These are phyloP conservation scores for Aspergillus proliferans DNA, from an alignment of 2,329 filamentous ascomycete genomes.

Conservation along the genomic window DNA sequence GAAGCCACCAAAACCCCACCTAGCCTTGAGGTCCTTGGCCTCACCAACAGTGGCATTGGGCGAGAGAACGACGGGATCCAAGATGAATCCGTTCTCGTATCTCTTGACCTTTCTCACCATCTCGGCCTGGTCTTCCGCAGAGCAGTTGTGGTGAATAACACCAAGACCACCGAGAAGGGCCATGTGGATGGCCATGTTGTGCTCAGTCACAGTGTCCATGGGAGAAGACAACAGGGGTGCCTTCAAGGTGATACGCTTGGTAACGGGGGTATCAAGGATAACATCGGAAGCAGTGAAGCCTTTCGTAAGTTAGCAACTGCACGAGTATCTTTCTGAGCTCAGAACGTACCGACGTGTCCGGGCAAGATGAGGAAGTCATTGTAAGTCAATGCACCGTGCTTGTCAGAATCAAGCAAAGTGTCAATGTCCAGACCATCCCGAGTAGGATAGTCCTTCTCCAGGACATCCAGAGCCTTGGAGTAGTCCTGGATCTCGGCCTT, in stretches of 20 bases:
- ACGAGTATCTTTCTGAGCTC: constrained; percentile 3
- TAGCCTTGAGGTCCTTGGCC: constrained; percentile 87
- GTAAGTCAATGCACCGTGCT: constrained; percentile 91
- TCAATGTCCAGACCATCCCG: constrained; percentile 82
- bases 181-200: constrained; percentile 98
- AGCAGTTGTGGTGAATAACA: constrained; percentile 99
- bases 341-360: constrained; percentile 74
- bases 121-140: constrained; percentile 91
- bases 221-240: constrained; percentile 95
- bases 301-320: constrained; percentile 25
- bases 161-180: constrained; percentile 53
- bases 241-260: constrained; percentile 92
- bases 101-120: constrained; percentile 99
- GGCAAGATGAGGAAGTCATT: constrained; percentile 97
- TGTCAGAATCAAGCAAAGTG: constrained; percentile 82
- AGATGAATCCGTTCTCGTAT: constrained; percentile 98
- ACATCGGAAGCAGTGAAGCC: constrained; percentile 90
- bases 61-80: constrained; percentile 87
- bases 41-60: constrained; percentile 83
- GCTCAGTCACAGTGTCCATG: constrained; percentile 99
- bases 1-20: constrained; percentile 98
- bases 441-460: constrained; percentile 69
- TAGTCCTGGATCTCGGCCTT: constrained; percentile 61
- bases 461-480: constrained; percentile 68
- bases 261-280: constrained; percentile 80